phyloP scores from a whole-genome alignment of 139 green algal species.

The Trebouxia sp. region DNA sequence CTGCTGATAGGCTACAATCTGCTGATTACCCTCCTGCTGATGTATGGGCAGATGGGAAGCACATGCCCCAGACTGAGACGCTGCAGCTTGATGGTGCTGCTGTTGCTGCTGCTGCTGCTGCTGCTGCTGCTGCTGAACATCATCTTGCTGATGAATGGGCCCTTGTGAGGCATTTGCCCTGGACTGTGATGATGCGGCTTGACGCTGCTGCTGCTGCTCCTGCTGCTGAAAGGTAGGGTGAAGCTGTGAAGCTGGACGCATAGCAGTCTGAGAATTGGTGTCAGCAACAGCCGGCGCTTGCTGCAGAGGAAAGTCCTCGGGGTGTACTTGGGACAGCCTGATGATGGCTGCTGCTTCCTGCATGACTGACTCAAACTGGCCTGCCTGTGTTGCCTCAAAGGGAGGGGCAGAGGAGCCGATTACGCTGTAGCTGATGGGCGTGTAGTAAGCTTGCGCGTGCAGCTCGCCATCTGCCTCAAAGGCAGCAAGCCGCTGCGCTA shows the following conservation, averaged over 20 bases:
- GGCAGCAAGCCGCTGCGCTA: not conserved
- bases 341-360: slow-evolving; percentile 20
- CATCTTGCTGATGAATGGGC: too few species aligned
- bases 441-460: not conserved
- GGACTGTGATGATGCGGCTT: too few species aligned
- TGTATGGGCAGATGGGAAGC: too few species aligned
- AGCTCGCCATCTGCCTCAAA: not conserved
- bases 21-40: not conserved
- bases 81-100: not conserved
- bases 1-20: too few species aligned
- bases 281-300: too few species aligned
- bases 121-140: not conserved
- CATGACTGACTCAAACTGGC: not conserved
- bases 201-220: too few species aligned
- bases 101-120: not conserved
- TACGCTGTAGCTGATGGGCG: slow-evolving; percentile 11
- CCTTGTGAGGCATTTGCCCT: too few species aligned
- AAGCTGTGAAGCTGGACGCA: too few species aligned
- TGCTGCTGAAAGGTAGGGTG: too few species aligned
- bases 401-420: not conserved
- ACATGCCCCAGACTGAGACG: not conserved
- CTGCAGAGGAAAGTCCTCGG: not conserved
- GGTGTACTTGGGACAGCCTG: not conserved
- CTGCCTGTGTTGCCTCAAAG: not conserved
- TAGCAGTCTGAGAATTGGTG: not conserved